A percentile compares a stretch with the other conserved stretches of the same genome.
phyloP scores from a whole-genome alignment of 2,329 filamentous ascomycete genomes.

The Thielaviopsis cerberus region DNA sequence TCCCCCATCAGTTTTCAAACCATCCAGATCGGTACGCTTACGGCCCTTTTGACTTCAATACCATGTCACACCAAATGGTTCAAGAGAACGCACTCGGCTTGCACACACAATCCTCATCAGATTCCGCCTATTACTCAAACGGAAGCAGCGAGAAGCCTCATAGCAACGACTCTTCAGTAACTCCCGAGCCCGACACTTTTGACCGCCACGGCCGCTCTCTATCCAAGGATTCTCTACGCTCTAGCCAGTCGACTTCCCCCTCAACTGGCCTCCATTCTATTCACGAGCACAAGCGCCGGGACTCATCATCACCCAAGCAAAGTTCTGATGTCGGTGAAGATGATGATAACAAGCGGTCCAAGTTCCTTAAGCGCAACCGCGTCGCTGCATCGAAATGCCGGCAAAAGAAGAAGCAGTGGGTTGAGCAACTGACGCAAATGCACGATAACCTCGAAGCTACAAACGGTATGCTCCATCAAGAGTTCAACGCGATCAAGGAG shows the following conservation, averaged over 20 bases:
- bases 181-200: not conserved
- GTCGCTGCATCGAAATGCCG: slow-evolving; percentile 57
- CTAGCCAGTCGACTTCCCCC: not conserved
- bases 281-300: not conserved
- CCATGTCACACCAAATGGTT: not conserved
- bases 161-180: not conserved
- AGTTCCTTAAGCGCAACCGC: slow-evolving; percentile 51
- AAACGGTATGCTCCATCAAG: slow-evolving; percentile 25
- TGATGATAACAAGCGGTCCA: slow-evolving; percentile 14
- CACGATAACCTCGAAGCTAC: slow-evolving; percentile 26
- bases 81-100: not conserved
- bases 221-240: not conserved
- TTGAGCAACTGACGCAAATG: slow-evolving; percentile 29
- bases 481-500: slow-evolving; percentile 24
- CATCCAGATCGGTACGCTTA: not conserved
- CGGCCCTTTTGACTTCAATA: not conserved
- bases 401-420: slow-evolving; percentile 43
- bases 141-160: not conserved
- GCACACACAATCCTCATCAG: not conserved
- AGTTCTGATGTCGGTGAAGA: not conserved
- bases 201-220: not conserved
- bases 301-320: not conserved
- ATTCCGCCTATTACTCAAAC: not conserved
- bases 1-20: not conserved
- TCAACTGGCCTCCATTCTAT: not conserved